Percentiles rank a stretch among this genome's conserved stretches.
phyloP scores from a whole-genome alignment of 495 filamentous ascomycete species.

The Penicillium salamii region DNA sequence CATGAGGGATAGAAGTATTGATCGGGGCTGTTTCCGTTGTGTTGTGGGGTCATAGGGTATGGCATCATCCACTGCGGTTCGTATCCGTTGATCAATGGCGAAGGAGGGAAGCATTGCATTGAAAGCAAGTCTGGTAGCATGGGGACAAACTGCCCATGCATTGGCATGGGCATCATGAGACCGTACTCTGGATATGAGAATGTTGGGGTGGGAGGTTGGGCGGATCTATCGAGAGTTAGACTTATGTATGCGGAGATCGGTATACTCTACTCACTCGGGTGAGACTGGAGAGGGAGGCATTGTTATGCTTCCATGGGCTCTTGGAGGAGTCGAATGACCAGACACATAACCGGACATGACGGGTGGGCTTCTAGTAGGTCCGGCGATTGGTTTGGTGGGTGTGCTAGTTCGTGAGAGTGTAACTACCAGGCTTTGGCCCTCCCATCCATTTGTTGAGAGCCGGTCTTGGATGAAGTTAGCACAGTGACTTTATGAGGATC shows the following conservation, averaged over 20 bases:
- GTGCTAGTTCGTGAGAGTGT: conserved; percentile 43
- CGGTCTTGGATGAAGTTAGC: conserved; percentile 30
- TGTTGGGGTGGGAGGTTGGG: conserved; percentile 23
- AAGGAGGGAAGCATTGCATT: conserved; percentile 30
- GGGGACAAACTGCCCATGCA: conserved; percentile 27
- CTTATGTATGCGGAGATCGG: background rate
- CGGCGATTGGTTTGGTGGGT: conserved; percentile 44
- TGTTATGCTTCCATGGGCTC: conserved; percentile 24
- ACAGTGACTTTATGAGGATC: background rate
- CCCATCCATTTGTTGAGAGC: conserved; percentile 45
- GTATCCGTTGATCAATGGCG: conserved; percentile 30
- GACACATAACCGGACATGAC: conserved; percentile 27
- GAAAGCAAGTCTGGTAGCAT: conserved; percentile 29
- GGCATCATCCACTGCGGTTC: conserved; percentile 35
- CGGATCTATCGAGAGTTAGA: conserved; percentile 17
- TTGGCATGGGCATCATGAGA: conserved; percentile 26
- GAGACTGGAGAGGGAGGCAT: conserved; percentile 39
- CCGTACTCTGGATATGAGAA: conserved; percentile 31
- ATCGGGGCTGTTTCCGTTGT: conserved; percentile 1
- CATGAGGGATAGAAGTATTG: conserved; percentile 5
- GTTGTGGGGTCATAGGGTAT: conserved; percentile 30
- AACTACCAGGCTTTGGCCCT: conserved; percentile 44
- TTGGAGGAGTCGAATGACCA: conserved; percentile 38
- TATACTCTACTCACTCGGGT: conserved; percentile 30
- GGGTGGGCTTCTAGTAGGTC: conserved; percentile 43